These are phyloP conservation scores for Amanita thiersii DNA, from an alignment of 768 basidiomycete genomes.

Conservation along the genomic window DNA sequence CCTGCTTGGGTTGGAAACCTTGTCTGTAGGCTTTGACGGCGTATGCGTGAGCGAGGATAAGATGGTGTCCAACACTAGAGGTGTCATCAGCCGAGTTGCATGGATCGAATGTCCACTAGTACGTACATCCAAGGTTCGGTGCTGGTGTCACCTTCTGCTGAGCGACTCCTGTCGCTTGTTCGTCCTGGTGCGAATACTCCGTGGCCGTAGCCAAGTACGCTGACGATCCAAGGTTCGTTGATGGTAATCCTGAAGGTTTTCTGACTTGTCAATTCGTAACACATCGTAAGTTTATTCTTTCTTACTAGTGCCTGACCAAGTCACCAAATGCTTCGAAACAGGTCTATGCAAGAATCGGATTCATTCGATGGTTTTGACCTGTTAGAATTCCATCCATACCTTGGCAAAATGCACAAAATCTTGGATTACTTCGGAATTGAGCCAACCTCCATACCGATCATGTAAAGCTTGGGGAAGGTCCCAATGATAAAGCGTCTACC, in stretches of 20 bases:
- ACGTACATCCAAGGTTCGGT: conserved; percentile 61
- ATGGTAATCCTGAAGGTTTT: conserved; percentile 69
- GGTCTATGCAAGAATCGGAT: conserved; percentile 24
- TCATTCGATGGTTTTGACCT: background rate
- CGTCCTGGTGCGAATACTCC: conserved; percentile 67
- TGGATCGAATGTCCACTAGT: too few species aligned
- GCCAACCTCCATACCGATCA: conserved; percentile 70
- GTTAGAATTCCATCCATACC: conserved; percentile 17
- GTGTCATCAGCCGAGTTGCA: too few species aligned
- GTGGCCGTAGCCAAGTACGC: conserved; percentile 55
- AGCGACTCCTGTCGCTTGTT: conserved; percentile 49
- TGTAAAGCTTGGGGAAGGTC: conserved; percentile 68
- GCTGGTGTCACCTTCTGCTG: conserved; percentile 47
- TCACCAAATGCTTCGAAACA: conserved; percentile 70
- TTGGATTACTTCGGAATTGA: conserved; percentile 53
- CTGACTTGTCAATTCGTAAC: background rate
- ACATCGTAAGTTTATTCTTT: too few species aligned
- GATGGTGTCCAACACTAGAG: conserved; percentile 56
- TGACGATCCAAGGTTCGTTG: conserved; percentile 68
- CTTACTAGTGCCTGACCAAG: conserved; percentile 63
- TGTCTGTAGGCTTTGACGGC: conserved; percentile 59
- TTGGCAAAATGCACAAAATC: conserved; percentile 60
- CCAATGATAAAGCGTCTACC: conserved; percentile 68
- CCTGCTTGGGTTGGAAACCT: conserved; percentile 42
- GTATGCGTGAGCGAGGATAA: conserved; percentile 63